A percentile compares a stretch with the other conserved stretches of the same genome.
phyloP scores from a whole-genome alignment of 768 basidiomycete genomes.

The Collybiopsis confluens region DNA sequence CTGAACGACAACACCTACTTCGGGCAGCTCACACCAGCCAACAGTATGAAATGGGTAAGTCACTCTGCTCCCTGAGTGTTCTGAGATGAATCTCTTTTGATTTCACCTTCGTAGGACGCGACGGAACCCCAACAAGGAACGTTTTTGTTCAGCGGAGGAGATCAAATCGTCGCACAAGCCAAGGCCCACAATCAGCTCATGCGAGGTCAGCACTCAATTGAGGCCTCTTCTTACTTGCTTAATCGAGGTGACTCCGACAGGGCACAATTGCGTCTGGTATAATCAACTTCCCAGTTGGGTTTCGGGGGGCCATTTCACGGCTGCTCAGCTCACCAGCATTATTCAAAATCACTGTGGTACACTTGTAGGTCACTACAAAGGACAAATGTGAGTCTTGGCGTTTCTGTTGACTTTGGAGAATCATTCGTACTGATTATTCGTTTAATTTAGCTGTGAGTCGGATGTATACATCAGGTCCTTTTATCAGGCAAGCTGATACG shows the following conservation, averaged over 20 bases:
- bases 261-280: slow-evolving; percentile 39
- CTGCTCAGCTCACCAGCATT: slow-evolving; percentile 24
- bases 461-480: too few relatives aligned
- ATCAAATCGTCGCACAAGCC: slow-evolving; percentile 31
- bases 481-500: background rate
- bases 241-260: background rate
- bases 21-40: slow-evolving; percentile 40
- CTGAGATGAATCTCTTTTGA: background rate
- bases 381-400: slow-evolving; percentile 22
- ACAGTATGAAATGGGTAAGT: slow-evolving; percentile 42
- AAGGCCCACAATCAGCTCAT: slow-evolving; percentile 30
- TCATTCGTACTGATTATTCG: background rate
- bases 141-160: slow-evolving; percentile 29
- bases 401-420: background rate
- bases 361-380: slow-evolving; percentile 33
- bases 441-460: background rate
- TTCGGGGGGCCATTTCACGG: slow-evolving; percentile 21
- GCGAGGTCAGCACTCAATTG: slow-evolving; percentile 19
- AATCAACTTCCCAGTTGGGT: slow-evolving; percentile 40
- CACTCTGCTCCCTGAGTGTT: background rate
- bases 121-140: slow-evolving; percentile 31
- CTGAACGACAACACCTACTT: slow-evolving; percentile 32
- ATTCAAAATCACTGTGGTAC: slow-evolving; percentile 31
- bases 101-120: slow-evolving; percentile 22
- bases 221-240: background rate